Conservation (phyloP, 495 filamentous ascomycete species). For the Hypoxylon cercidicola region DNA sequence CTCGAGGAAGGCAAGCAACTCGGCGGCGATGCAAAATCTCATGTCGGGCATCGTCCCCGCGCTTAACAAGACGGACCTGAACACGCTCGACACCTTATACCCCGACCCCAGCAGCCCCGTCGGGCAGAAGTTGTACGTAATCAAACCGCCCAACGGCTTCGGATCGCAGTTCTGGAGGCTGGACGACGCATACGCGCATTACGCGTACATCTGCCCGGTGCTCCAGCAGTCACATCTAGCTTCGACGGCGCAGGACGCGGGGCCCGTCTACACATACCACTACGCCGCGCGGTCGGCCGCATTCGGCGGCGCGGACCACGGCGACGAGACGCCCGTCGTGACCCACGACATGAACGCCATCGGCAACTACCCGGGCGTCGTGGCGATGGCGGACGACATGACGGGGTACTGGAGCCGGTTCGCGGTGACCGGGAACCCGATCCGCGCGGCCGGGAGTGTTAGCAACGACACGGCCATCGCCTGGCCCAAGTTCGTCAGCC, state of each 20-base stretch:
- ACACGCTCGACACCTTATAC: constrained; percentile 64
- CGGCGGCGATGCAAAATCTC: constrained; percentile 63
- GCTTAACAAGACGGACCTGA: constrained; percentile 57
- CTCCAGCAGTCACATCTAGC: constrained; percentile 67
- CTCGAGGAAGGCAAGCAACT: constrained; percentile 54
- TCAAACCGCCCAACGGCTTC: constrained; percentile 48
- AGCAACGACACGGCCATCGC: constrained; percentile 16
- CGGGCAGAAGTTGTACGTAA: constrained; percentile 34
- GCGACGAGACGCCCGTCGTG: constrained; percentile 67
- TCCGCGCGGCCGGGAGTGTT: constrained; percentile 46
- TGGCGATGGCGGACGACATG: constrained; percentile 61
- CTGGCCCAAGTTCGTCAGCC: constrained; percentile 47
- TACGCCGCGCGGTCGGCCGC: constrained; percentile 63
- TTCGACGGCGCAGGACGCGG: constrained; percentile 42
- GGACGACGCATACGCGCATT: constrained; percentile 72
- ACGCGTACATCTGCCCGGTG: constrained; percentile 73
- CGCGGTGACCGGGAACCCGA: constrained; percentile 63
- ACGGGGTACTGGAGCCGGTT: constrained; percentile 68
- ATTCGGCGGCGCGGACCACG: constrained; percentile 66
- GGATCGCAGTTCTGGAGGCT: constrained; percentile 68
- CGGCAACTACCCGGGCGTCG: constrained; percentile 54
- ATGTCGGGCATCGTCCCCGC: constrained; percentile 66
- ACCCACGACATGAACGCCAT: constrained; percentile 60
- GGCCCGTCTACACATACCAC: constrained; percentile 67
- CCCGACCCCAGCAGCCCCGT: constrained; percentile 60